Base-by-base conservation (phyloP, 495 filamentous ascomycete genomes). In the Bombardia bombarda region DNA sequence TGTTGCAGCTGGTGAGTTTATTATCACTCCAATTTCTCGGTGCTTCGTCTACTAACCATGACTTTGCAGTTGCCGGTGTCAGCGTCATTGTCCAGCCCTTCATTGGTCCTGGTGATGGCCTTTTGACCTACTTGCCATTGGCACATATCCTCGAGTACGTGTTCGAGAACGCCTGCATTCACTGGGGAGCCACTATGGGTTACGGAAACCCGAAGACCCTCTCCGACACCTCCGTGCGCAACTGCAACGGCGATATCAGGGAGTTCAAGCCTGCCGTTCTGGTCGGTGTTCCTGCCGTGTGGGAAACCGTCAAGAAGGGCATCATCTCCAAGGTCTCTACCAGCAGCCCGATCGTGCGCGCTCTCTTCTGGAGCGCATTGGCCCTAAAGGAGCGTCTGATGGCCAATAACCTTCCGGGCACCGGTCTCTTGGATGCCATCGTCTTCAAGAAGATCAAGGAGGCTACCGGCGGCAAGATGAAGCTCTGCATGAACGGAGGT, bases 261-360 rank as follows among this genome's bases (percentile, higher is more conserved):
- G 92, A 98, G 58, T 88, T 95, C 66, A 82, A 80, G 56, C 92
- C 92, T 18, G 90, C 85, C 16, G 79, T 98, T 49, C 73, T 98
- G 33, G 87, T 96, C 36, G 92, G 92, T 58, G 92, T 98, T 16
- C 92, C 92, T 7, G 89, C 90, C 24, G 92, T 98, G 9, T 98
- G 90, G 86, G 92, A 98, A 66, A 82, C 87, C 0, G 87, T 98
- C 51, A 97, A 96, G 81, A 98, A 98, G 65, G 92, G 92, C 52
- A 90, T 98, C 49, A 71, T 94, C 49, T 72, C 75, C 57, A 92
- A 95, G 67, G 79, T 97, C 45, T 80, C 84, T 64, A 78, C 82
- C 50, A 78, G 80, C 38, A 83, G 78, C 58, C 68, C 78, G 20
- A 38, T 97, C 14, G 76, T 83, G 9, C 83, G 78, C 62, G 86